Evolutionary conservation across 1,139 yeast species (phyloP), one percentile per base, ranked within the genome.

Genomic region (Pichia sp.): DNA sequence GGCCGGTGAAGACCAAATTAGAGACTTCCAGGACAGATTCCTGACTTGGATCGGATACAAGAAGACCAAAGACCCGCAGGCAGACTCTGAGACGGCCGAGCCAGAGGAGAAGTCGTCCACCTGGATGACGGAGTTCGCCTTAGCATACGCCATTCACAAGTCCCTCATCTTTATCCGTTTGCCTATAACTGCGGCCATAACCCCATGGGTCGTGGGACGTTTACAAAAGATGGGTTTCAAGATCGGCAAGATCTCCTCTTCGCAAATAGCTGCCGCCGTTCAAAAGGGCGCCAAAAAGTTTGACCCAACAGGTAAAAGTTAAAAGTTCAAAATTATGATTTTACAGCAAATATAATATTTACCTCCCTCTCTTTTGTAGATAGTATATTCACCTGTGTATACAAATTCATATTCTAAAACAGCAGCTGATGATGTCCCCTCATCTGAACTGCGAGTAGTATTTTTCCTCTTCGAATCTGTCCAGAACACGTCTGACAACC

Each of bases 91-190:
- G 19, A 67, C 53, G 6, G 47, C 52, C 7, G 61, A 55, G 5
- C 47, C 54, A 6, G 63, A 49, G 19, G 66, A 61, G 4, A 60
- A 61, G 16, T 65, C 65, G 60, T 62, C 66, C 1, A 74, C 81
- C 4, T 63, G 87, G 34, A 70, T 81, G 67, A 81, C 90, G 0
- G 97, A 93, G 69, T 82, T 90, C 63, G 85, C 90, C 19, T 79
- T 95, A 60, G 99, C 99, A 0, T 93, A 93, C 69, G 97, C 97
- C 5, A 75, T 93, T 52, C 99, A 93, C 75, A 93, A 95, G 73
- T 82, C 95, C 5, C 76, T 92, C 59, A 79, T 86, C 11, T 81
- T 93, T 61, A 78, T 90, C 46, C 79, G 99, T 61, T 73, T 93
- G 8, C 99, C 99, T 11, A 71, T 90, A 45, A 86, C 97, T 1